These are phyloP conservation scores for Ascocoryne sarcoides DNA, from an alignment of 2,329 filamentous ascomycete species.

Conservation along the genomic window DNA sequence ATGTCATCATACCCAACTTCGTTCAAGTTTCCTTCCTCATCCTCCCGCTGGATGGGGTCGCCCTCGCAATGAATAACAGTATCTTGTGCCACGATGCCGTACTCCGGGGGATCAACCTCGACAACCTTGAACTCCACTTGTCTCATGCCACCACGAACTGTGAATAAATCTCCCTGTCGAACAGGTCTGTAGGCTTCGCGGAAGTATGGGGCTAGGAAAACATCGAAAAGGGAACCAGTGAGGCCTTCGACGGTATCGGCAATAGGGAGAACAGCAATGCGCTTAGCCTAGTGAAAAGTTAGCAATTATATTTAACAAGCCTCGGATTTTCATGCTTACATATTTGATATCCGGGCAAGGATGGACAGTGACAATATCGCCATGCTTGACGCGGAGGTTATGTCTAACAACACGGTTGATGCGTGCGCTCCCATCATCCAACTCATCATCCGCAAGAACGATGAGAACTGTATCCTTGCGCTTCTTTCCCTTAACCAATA, in stretches of 20 bases:
- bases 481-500: constrained; percentile 98
- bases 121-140: constrained; percentile 99
- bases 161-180: constrained; percentile 95
- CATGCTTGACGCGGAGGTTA: constrained; percentile 97
- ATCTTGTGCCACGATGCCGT: constrained; percentile 96
- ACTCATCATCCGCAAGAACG: constrained; percentile 92
- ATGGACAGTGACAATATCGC: constrained; percentile 94
- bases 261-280: constrained; percentile 95
- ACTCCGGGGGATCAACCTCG: constrained; percentile 96
- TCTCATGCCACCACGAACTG: constrained; percentile 93
- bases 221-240: constrained; percentile 95
- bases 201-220: constrained; percentile 99
- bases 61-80: constrained; percentile 99
- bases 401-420: constrained; percentile 98
- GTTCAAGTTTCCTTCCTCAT: constrained; percentile 98
- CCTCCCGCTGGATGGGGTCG: constrained; percentile 92
- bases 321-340: constrained; percentile 46
- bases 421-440: constrained; percentile 92
- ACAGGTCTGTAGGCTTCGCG: constrained; percentile 97
- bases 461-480: constrained; percentile 98
- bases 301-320: constrained; percentile 10
- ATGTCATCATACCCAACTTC: constrained; percentile 99
- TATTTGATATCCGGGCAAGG: constrained; percentile 99
- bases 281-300: constrained; percentile 66
- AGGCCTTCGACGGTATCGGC: constrained; percentile 97